Evolutionary conservation across 345 rosid species (phyloP).

Genomic region (Gynandropsis gynandra): DNA sequence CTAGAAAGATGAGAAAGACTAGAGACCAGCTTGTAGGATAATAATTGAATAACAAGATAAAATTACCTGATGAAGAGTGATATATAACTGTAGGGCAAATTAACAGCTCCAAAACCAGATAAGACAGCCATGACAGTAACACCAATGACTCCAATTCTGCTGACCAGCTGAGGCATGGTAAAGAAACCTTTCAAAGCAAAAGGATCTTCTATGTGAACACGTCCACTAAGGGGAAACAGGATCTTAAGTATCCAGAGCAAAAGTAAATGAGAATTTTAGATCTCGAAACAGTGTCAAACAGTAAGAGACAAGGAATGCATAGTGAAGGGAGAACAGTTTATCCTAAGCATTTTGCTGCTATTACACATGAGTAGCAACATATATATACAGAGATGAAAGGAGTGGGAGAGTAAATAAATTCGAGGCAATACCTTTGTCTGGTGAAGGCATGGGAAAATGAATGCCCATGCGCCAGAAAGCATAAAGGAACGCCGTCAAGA

Average conservation of each 20-base stretch:
- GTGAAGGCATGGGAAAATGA: slow-evolving; percentile 97
- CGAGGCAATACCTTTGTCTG: slow-evolving; percentile 59
- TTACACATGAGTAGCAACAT: neutral
- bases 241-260: slow-evolving; percentile 14
- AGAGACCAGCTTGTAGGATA: neutral
- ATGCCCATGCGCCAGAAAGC: slow-evolving; percentile 99
- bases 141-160: slow-evolving; percentile 97
- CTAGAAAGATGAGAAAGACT: neutral
- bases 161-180: slow-evolving; percentile 87
- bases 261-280: slow-evolving; percentile 1
- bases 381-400: slow-evolving; percentile 1
- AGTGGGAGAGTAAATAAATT: slow-evolving; percentile 12
- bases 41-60: neutral
- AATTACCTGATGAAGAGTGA: slow-evolving; percentile 90
- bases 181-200: slow-evolving; percentile 64
- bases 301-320: slow-evolving; percentile 4
- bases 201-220: slow-evolving; percentile 16
- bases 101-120: slow-evolving; percentile 97
- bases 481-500: slow-evolving; percentile 81
- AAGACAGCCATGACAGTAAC: slow-evolving; percentile 96
- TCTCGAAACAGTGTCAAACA: slow-evolving; percentile 5
- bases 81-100: slow-evolving; percentile 93
- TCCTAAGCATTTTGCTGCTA: neutral
- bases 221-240: slow-evolving; percentile 6
- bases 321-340: slow-evolving; percentile 6